Evolutionary conservation across 495 filamentous ascomycete species (phyloP).

Genomic region (Lepraria neglecta): DNA sequence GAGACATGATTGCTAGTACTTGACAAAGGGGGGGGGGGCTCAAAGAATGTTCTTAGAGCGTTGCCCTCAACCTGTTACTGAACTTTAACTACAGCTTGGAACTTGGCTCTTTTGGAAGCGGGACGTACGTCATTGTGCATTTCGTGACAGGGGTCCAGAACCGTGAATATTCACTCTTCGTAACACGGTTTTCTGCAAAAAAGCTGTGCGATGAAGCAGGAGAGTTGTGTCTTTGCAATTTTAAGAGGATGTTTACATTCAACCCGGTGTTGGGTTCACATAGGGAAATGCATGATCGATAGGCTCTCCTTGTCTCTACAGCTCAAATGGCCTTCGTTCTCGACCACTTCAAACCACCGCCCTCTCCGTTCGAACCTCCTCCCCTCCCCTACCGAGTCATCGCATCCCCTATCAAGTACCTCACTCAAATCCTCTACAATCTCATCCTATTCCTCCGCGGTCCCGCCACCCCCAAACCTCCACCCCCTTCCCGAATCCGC

Average conservation of each 20-base stretch:
- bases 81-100: neutral
- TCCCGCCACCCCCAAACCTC: conserved; percentile 48
- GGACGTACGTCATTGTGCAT: conserved; percentile 3
- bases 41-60: neutral
- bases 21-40: neutral
- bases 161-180: no score
- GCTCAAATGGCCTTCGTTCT: neutral
- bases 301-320: neutral
- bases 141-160: no score
- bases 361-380: conserved; percentile 46
- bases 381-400: conserved; percentile 42
- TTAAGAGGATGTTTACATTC: neutral
- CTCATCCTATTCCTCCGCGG: conserved; percentile 59
- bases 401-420: conserved; percentile 44
- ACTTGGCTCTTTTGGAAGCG: conserved; percentile 3
- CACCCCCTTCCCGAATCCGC: conserved; percentile 51
- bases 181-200: no score
- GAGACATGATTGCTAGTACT: conserved; percentile 17
- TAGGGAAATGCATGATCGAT: neutral
- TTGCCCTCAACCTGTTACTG: neutral
- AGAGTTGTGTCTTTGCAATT: neutral
- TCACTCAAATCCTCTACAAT: conserved; percentile 52
- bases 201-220: no score
- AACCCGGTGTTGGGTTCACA: neutral
- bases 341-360: conserved; percentile 13